phyloP scores from a whole-genome alignment of 1,284 basidiomycete genomes.

The Tilletia setariae region DNA sequence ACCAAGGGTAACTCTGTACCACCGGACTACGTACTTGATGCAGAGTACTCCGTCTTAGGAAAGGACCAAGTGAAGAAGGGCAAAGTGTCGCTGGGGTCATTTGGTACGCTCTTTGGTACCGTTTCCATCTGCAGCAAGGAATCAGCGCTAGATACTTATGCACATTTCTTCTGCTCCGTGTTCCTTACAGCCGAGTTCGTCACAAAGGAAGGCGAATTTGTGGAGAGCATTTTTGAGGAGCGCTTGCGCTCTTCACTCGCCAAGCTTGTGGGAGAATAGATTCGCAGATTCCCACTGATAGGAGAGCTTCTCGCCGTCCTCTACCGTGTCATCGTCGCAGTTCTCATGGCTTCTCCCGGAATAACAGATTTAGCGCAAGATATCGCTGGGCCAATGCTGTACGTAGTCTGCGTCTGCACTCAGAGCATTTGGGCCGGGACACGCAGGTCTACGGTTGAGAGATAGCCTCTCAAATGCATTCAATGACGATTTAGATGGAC shows the following conservation, averaged over 20 bases:
- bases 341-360: too few species aligned
- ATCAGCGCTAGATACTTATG: not conserved
- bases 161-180: not conserved
- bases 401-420: too few species aligned
- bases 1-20: constrained; percentile 26
- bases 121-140: not conserved
- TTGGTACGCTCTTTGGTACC: constrained; percentile 30
- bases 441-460: too few species aligned
- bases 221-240: constrained; percentile 39
- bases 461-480: too few species aligned
- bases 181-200: constrained; percentile 48
- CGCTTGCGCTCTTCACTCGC: constrained; percentile 34
- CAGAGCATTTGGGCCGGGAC: too few species aligned
- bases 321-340: too few species aligned
- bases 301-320: too few species aligned
- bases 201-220: constrained; percentile 49
- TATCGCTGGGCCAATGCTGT: too few species aligned
- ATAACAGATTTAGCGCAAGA: too few species aligned
- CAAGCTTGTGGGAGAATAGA: constrained; percentile 14
- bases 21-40: constrained; percentile 40
- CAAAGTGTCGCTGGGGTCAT: constrained; percentile 38
- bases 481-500: too few species aligned
- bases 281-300: not conserved
- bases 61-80: constrained; percentile 29
- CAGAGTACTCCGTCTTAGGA: constrained; percentile 35